These are phyloP conservation scores for Komagataella mondaviorum DNA, from an alignment of 805 yeast genomes.

Conservation along the genomic window DNA sequence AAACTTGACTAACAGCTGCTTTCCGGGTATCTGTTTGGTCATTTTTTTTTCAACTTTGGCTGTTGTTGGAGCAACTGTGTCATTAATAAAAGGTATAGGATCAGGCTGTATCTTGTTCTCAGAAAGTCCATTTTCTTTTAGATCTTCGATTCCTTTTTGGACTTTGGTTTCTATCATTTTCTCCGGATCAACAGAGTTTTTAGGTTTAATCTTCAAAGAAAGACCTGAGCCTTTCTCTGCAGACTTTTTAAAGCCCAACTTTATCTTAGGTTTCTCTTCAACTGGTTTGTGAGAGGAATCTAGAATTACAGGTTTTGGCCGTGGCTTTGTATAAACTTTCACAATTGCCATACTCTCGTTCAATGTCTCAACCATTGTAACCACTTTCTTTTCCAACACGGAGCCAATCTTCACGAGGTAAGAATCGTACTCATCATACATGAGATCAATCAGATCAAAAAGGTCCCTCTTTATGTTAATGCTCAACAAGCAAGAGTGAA, in stretches of 20 bases:
- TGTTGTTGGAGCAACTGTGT: not conserved
- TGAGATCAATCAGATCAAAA: conserved; percentile 50
- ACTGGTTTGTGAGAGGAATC: not conserved
- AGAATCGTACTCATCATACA: conserved; percentile 48
- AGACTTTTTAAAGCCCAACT: conserved; percentile 8
- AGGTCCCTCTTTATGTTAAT: conserved; percentile 47
- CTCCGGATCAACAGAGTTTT: not conserved
- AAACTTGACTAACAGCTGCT: not conserved
- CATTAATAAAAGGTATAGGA: not conserved
- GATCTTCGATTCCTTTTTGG: not conserved
- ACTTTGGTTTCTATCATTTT: not conserved
- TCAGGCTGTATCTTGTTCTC: not conserved
- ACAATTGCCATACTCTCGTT: not conserved
- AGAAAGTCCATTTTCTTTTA: not conserved
- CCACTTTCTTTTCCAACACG: conserved; percentile 58
- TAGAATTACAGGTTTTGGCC: not conserved
- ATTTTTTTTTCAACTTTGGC: not conserved
- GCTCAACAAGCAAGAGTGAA: conserved; percentile 49
- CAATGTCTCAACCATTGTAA: conserved; percentile 30
- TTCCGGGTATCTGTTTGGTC: not conserved
- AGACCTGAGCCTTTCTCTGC: not conserved
- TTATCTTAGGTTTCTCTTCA: conserved; percentile 7
- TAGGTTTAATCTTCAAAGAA: not conserved
- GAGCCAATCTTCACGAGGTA: conserved; percentile 47
- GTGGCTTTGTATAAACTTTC: not conserved